Evolutionary conservation across 106 monocot genomes (phyloP).

Genomic region (Allium fistulosum): DNA sequence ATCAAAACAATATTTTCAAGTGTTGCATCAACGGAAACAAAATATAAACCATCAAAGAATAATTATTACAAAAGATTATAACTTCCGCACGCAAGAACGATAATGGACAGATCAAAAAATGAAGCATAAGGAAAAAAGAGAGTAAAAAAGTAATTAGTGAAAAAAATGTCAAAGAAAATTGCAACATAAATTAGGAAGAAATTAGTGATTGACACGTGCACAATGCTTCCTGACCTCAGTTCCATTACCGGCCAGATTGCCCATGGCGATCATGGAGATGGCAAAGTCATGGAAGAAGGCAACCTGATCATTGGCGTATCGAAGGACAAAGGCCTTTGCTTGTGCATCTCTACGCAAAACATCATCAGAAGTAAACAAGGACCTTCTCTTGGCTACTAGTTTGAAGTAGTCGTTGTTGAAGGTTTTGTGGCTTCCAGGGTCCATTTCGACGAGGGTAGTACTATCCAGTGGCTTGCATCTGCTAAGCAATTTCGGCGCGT

Average conservation of each 20-base stretch:
- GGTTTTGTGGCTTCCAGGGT: conserved; percentile 41
- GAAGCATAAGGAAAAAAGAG: too few relatives aligned
- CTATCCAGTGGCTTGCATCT: conserved; percentile 32
- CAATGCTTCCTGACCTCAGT: conserved; percentile 55
- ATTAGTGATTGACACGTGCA: conserved; percentile 20
- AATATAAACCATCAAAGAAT: too few relatives aligned
- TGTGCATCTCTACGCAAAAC: conserved; percentile 6
- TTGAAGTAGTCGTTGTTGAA: conserved; percentile 38
- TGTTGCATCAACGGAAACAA: too few relatives aligned
- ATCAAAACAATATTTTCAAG: too few relatives aligned
- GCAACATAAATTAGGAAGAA: not conserved
- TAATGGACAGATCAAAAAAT: too few relatives aligned
- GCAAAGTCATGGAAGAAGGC: conserved; percentile 26
- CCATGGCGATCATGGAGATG: conserved; percentile 42
- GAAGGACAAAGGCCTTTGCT: conserved; percentile 17
- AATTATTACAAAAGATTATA: too few relatives aligned
- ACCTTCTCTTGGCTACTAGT: conserved; percentile 22
- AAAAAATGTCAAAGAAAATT: too few relatives aligned
- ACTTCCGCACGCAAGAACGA: not conserved
- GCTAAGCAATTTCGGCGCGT: conserved; percentile 20
- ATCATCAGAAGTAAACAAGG: conserved; percentile 28
- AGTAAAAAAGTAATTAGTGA: too few relatives aligned
- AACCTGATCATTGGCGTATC: conserved; percentile 1
- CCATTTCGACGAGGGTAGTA: conserved; percentile 37
- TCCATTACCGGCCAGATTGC: conserved; percentile 20